Evolutionary conservation across 2,329 filamentous ascomycete species (phyloP), one percentile per base, ranked within the genome.

Genomic region (Fusarium sp.): DNA sequence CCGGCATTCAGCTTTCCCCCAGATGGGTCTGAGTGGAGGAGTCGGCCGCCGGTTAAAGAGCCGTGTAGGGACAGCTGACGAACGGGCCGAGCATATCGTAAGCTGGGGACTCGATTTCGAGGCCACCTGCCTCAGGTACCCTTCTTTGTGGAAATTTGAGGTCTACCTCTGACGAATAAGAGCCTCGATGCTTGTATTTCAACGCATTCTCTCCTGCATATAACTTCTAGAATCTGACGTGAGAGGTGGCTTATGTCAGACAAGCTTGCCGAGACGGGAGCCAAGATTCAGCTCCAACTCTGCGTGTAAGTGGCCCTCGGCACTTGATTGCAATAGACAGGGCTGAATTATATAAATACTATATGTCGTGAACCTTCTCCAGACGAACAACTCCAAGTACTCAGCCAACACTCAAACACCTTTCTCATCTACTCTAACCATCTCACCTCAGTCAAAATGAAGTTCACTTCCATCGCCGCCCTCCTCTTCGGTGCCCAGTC

Each of bases 241-340:
- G 54, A 57, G 54, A 37, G 54, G 31, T 37, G 54, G 54, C 54
- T 57, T 10, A 37, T 57, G 54, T 57, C 54, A 57, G 54, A 35
- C 54, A 35, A 57, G 33, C 33, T 18, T 22, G 33, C 31, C 33
- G 3, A 35, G 31, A 57, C 31, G 20, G 7, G 16, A 57, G 54
- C 24, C 54, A 57, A 35, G 33, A 18, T 37, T 37, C 54, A 13
- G 20, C 5, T 13, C 16, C 5, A 10, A 20, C 18, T 22, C 54
- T 27, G 2, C 6, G 20, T 35, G 54, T 37, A 35, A 35, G 33
- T 37, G 33, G 4, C 5, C 8, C 54, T 24, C 31, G 33, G 31
- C 33, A 35, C n/a, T 57, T 57, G 31, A 37, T n/a, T 37, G 31
- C 14, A 5, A 24, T 37, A 18, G 10, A 14, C 11, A 29, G 6